Evolutionary conservation across 2,329 filamentous ascomycete species (phyloP).

Genomic region (Phyllosticta citribraziliensis): DNA sequence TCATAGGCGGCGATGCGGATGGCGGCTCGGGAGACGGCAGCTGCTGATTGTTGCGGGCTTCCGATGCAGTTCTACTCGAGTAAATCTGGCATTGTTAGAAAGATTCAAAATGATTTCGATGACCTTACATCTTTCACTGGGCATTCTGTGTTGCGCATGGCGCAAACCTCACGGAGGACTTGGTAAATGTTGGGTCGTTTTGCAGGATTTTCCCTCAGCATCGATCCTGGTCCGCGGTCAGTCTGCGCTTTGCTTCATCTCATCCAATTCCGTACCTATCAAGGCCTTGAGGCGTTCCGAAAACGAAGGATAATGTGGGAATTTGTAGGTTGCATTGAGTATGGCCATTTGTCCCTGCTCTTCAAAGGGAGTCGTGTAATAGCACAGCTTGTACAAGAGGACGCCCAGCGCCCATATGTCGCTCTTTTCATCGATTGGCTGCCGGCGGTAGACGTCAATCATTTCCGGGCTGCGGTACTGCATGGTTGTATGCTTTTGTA

Average conservation of each 20-base stretch:
- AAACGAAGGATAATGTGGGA: slow-evolving; percentile 77
- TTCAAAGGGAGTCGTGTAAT: slow-evolving; percentile 98
- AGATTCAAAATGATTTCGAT: slow-evolving; percentile 11
- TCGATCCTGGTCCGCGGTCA: slow-evolving; percentile 53
- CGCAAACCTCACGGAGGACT: slow-evolving; percentile 74
- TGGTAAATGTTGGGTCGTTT: slow-evolving; percentile 88
- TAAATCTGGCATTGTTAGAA: slow-evolving; percentile 37
- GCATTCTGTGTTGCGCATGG: slow-evolving; percentile 77
- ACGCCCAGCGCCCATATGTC: slow-evolving; percentile 98
- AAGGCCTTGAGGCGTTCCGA: slow-evolving; percentile 82
- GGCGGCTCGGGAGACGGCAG: slow-evolving; percentile 48
- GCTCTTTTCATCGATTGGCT: slow-evolving; percentile 95
- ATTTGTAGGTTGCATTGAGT: slow-evolving; percentile 88
- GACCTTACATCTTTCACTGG: slow-evolving; percentile 77
- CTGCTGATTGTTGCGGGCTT: slow-evolving; percentile 51
- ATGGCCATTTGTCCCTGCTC: slow-evolving; percentile 97
- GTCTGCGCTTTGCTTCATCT: background rate
- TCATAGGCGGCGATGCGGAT: slow-evolving; percentile 46
- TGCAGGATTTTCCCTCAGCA: slow-evolving; percentile 77
- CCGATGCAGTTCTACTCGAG: slow-evolving; percentile 49
- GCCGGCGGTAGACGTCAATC: slow-evolving; percentile 95
- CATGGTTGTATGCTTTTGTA: slow-evolving; percentile 92
- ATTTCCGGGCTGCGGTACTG: slow-evolving; percentile 98
- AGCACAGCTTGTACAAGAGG: slow-evolving; percentile 93
- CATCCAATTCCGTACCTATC: slow-evolving; percentile 55